phyloP scores from a whole-genome alignment of 352 stramenopile species.

The Phytophthora citrophthora region DNA sequence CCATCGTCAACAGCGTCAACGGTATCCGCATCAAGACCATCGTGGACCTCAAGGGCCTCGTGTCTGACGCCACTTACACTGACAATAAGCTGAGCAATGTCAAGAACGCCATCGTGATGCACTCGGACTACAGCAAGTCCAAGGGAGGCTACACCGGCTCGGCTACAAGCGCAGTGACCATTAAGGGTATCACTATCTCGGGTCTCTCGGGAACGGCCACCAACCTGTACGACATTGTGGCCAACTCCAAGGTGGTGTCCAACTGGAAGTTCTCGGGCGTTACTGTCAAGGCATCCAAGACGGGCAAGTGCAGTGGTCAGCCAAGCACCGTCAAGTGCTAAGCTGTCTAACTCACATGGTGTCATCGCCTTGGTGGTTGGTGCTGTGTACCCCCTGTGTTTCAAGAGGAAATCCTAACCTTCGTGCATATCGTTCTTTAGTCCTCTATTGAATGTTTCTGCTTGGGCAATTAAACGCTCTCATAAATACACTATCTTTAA shows the following conservation, averaged over 20 bases:
- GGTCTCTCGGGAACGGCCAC: slow-evolving; percentile 22
- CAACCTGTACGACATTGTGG: slow-evolving; percentile 27
- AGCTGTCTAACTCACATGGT: neutral
- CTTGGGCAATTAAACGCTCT: neutral
- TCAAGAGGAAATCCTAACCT: too few species aligned
- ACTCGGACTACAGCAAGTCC: slow-evolving; percentile 24
- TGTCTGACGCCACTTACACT: slow-evolving; percentile 16
- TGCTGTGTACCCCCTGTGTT: neutral
- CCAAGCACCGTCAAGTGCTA: slow-evolving; percentile 18
- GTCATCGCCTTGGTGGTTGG: neutral
- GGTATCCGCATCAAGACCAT: slow-evolving; percentile 27
- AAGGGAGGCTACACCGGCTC: slow-evolving; percentile 10
- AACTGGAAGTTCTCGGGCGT: slow-evolving; percentile 28
- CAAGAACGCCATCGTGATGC: slow-evolving; percentile 22
- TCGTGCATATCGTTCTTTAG: neutral
- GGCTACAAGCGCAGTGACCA: slow-evolving; percentile 29
- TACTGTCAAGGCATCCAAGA: slow-evolving; percentile 8
- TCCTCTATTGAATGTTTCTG: neutral
- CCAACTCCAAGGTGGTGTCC: slow-evolving; percentile 23
- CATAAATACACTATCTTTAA: neutral
- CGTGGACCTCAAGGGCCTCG: slow-evolving; percentile 13
- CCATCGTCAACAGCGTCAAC: slow-evolving; percentile 32
- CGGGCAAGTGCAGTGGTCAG: slow-evolving; percentile 23
- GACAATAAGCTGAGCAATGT: slow-evolving; percentile 23
- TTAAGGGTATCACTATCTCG: slow-evolving; percentile 23